Percentiles rank a stretch among this genome's conserved stretches.
These are phyloP conservation scores for Syncephalastrum racemosum DNA, from an alignment of 371 early-diverging fungal genomes.

Conservation along the genomic window DNA sequence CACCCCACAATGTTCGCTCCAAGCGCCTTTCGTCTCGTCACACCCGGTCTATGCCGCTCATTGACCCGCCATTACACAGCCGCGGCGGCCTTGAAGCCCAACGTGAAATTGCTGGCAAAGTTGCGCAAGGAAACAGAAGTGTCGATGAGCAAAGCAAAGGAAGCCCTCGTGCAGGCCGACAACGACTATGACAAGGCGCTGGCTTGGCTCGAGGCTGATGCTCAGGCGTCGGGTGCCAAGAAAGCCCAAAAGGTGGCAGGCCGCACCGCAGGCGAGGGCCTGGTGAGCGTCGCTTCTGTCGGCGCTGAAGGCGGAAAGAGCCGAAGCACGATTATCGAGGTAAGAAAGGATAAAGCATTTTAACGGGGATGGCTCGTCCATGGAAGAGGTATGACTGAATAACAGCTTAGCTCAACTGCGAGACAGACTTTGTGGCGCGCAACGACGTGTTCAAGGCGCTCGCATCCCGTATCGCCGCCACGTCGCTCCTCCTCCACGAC, in stretches of 20 bases:
- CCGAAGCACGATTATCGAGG: constrained; percentile 68
- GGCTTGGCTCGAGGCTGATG: constrained; percentile 79
- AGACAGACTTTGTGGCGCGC: constrained; percentile 94
- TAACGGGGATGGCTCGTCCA: background rate
- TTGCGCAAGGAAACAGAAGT: constrained; percentile 85
- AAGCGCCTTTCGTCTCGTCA: too few species aligned
- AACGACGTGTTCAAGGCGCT: constrained; percentile 79
- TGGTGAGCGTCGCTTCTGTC: constrained; percentile 68
- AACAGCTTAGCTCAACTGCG: constrained; percentile 74
- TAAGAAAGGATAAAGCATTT: constrained; percentile 20
- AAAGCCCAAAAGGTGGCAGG: constrained; percentile 63
- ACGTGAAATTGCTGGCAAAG: constrained; percentile 66
- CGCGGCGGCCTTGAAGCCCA: constrained; percentile 57
- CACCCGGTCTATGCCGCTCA: too few species aligned
- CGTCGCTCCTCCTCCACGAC: constrained; percentile 56
- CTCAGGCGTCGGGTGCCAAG: constrained; percentile 67
- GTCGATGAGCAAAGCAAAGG: constrained; percentile 84
- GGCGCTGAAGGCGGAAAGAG: constrained; percentile 38
- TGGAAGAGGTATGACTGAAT: background rate
- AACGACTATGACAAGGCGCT: constrained; percentile 81
- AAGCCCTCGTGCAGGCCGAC: constrained; percentile 73
- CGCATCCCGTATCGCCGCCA: constrained; percentile 69
- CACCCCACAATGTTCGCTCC: too few species aligned
- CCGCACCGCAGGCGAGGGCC: constrained; percentile 52
- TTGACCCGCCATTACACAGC: background rate